Evolutionary conservation across 2,329 filamentous ascomycete genomes (phyloP).

Genomic region (Leptographium galeiforme): DNA sequence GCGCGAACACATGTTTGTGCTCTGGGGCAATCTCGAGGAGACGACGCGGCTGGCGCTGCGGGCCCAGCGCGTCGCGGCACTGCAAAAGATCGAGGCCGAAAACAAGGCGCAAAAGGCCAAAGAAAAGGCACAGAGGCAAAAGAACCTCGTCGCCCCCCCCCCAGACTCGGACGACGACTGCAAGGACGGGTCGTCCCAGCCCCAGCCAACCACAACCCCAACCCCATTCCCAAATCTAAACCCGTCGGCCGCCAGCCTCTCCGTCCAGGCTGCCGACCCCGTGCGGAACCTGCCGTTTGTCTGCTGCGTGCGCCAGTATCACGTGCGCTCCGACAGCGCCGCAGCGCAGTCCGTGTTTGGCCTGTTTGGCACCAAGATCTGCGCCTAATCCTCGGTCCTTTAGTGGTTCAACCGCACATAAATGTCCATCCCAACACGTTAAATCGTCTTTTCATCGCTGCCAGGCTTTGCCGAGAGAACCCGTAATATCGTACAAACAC

Average conservation of each 20-base stretch:
- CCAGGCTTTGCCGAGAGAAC: too few species aligned
- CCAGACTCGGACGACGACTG: too few species aligned
- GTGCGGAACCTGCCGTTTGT: slow-evolving; percentile 44
- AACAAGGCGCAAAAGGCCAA: slow-evolving; percentile 13
- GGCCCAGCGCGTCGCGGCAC: slow-evolving; percentile 26
- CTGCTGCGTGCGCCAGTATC: slow-evolving; percentile 62
- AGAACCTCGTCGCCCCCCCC: too few species aligned
- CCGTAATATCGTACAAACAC: too few species aligned
- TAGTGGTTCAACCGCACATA: too few species aligned
- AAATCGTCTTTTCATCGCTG: too few species aligned
- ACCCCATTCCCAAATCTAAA: too few species aligned
- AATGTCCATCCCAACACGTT: too few species aligned
- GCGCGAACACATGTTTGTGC: slow-evolving; percentile 55
- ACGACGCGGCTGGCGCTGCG: slow-evolving; percentile 29
- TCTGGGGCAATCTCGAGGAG: slow-evolving; percentile 84
- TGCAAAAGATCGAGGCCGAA: slow-evolving; percentile 12
- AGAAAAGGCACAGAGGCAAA: too few species aligned
- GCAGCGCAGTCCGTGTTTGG: slow-evolving; percentile 51
- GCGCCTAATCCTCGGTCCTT: too few species aligned
- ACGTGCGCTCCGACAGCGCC: slow-evolving; percentile 33
- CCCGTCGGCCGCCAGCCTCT: slow-evolving; percentile 21
- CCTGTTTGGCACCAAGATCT: slow-evolving; percentile 51
- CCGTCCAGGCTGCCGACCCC: slow-evolving; percentile 4
- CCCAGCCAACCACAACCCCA: slow-evolving; percentile 22
- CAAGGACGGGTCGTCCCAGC: slow-evolving; percentile 10